These are phyloP conservation scores for Zygotorulaspora chibaensis DNA, from an alignment of 805 yeast species.

Conservation along the genomic window DNA sequence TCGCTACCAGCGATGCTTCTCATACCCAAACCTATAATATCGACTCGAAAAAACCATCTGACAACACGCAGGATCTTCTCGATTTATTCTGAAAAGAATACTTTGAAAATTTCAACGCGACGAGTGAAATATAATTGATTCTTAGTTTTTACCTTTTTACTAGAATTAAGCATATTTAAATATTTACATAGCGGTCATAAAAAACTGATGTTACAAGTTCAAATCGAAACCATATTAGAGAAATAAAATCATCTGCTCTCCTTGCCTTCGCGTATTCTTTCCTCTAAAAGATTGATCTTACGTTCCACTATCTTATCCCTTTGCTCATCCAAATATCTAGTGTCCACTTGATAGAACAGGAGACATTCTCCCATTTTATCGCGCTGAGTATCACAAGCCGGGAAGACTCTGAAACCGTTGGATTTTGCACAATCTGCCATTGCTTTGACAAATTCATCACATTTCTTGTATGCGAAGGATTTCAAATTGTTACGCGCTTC, in stretches of 20 bases:
- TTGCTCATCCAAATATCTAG: conserved; percentile 61
- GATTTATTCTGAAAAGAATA: conserved; percentile 24
- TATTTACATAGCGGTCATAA: conserved; percentile 1
- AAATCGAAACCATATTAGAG: not conserved
- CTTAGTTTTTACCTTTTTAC: not conserved
- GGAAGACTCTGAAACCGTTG: conserved; percentile 62
- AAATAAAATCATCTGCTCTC: conserved; percentile 1
- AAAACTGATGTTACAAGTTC: not conserved
- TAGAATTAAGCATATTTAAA: not conserved
- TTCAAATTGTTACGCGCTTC: conserved; percentile 69
- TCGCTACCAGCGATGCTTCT: not conserved
- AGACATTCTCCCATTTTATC: conserved; percentile 62
- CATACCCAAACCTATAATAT: conserved; percentile 2
- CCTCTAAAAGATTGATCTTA: conserved; percentile 43
- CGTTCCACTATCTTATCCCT: conserved; percentile 59
- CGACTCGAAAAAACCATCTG: conserved; percentile 6
- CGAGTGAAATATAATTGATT: not conserved
- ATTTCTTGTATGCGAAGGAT: conserved; percentile 55
- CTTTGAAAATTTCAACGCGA: not conserved
- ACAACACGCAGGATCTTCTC: conserved; percentile 30
- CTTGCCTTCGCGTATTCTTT: conserved; percentile 16
- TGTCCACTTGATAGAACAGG: conserved; percentile 49
- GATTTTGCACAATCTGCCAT: conserved; percentile 61
- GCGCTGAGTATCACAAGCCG: conserved; percentile 57
- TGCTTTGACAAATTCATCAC: conserved; percentile 66